Percentiles rank a stretch among this genome's conserved stretches.
Evolutionary conservation across 192 early-diverging fungal species (phyloP).

Genomic region (Hyaloraphidium curvatum): DNA sequence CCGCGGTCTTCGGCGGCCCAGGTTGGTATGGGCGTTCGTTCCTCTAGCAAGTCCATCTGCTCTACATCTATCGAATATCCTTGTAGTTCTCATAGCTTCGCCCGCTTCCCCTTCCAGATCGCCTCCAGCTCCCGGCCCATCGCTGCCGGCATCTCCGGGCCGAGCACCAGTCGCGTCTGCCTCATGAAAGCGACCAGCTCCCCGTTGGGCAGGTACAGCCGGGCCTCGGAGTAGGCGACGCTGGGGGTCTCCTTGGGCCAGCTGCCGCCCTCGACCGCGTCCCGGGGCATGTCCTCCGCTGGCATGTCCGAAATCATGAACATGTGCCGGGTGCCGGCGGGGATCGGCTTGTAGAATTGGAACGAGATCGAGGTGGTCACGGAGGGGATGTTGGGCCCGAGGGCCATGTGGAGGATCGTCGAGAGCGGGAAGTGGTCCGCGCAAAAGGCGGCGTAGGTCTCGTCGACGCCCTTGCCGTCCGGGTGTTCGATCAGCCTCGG

Average conservation of each 20-base stretch:
- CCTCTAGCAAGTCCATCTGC: too few species aligned
- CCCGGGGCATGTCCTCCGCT: neutral
- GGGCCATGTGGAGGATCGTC: neutral
- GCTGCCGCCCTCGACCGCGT: too few species aligned
- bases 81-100: too few species aligned
- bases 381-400: neutral
- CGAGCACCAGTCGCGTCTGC: neutral
- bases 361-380: neutral
- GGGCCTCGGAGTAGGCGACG: neutral
- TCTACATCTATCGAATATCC: too few species aligned
- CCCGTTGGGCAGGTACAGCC: neutral
- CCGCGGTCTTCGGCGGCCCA: too few species aligned
- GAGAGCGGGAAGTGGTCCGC: neutral
- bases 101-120: too few species aligned
- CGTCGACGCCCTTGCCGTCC: neutral
- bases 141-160: neutral
- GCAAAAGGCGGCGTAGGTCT: neutral
- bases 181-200: neutral
- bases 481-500: neutral
- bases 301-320: neutral
- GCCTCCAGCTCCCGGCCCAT: slow-evolving; percentile 1
- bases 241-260: neutral
- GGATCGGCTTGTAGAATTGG: neutral
- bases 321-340: neutral
- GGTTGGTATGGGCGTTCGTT: too few species aligned